These are phyloP conservation scores for Helicocarpus griseus DNA, from an alignment of 2,329 filamentous ascomycete genomes.

Conservation along the genomic window DNA sequence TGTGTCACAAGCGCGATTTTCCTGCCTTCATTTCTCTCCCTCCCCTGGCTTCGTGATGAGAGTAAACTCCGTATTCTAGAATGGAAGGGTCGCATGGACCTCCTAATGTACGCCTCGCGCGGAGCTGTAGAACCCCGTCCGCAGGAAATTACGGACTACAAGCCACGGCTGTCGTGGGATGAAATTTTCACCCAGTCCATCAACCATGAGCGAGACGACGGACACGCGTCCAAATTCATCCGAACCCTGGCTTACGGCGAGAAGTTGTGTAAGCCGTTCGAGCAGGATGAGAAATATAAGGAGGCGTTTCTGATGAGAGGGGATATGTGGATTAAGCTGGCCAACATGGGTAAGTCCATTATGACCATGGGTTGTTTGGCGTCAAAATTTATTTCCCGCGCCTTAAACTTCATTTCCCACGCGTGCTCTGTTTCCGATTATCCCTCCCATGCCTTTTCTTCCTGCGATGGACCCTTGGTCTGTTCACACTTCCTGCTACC, in stretches of 20 bases:
- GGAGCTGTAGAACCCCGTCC: slow-evolving; percentile 51
- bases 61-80: slow-evolving; percentile 64
- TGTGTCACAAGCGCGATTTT: slow-evolving; percentile 70
- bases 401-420: background rate
- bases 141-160: slow-evolving; percentile 52
- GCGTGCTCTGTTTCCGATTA: too few species aligned
- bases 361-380: background rate
- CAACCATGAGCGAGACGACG: slow-evolving; percentile 54
- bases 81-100: slow-evolving; percentile 69
- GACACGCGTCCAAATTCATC: slow-evolving; percentile 68
- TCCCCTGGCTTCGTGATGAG: slow-evolving; percentile 49
- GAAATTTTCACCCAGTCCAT: slow-evolving; percentile 38
- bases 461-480: too few species aligned
- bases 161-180: slow-evolving; percentile 39
- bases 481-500: too few species aligned
- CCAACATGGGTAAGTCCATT: slow-evolving; percentile 31
- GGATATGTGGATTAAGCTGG: slow-evolving; percentile 37
- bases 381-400: background rate
- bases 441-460: too few species aligned
- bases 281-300: slow-evolving; percentile 24
- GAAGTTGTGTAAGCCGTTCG: slow-evolving; percentile 33
- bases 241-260: slow-evolving; percentile 60
- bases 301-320: slow-evolving; percentile 28
- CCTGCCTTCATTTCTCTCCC: slow-evolving; percentile 51
- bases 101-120: slow-evolving; percentile 64